Base-by-base conservation (phyloP, 2,329 filamentous ascomycete genomes). In the Clonostachys chloroleuca region DNA sequence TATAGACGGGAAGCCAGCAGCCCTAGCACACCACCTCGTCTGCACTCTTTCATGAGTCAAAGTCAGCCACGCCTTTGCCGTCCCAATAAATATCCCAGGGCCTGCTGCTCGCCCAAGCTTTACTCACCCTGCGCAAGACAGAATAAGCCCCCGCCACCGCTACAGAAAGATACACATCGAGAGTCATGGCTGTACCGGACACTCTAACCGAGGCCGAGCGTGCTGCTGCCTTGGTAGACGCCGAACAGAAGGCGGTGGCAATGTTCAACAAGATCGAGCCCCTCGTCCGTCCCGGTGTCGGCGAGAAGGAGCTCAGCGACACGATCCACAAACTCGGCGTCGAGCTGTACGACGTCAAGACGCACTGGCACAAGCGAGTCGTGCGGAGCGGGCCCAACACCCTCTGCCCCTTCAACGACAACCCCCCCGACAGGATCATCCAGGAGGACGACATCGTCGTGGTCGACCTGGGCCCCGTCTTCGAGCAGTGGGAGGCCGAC, bases 331-430 rank as follows among this genome's bases (percentile, higher is more conserved):
- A 66, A 35, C 44, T 59, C 6, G 57, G 54, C 12, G 42, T 42
- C 6, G 20, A 48, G 18, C 55, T 52, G 17, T 51, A 74, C 56
- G 64, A 63, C 14, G 63, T 78, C 12, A 57, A 61, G 14, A 76
- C 70, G 3, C 72, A 78, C 50, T 78, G 75, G 75, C 75, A 78
- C 58, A 78, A 77, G 54, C 67, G 73, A 6, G 66, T 77, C 1
- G 64, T 78, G 34, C 62, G 75, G 8, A 74, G 70, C 50, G 75
- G 74, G 1, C 68, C 70, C 5, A 75, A 79, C 55, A 78, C 74
- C 0, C 52, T 78, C 5, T 50, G 57, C 2, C 74, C 74, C 0
- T 78, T 74, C 47, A 57, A 61, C 5, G 74, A 75, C 4, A 76
- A 76, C 53, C 73, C 74, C 1, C 71, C 73, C 0, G 72, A 77